Evolutionary conservation across 192 early-diverging fungal species (phyloP).

Genomic region (Coemansia sp.): DNA sequence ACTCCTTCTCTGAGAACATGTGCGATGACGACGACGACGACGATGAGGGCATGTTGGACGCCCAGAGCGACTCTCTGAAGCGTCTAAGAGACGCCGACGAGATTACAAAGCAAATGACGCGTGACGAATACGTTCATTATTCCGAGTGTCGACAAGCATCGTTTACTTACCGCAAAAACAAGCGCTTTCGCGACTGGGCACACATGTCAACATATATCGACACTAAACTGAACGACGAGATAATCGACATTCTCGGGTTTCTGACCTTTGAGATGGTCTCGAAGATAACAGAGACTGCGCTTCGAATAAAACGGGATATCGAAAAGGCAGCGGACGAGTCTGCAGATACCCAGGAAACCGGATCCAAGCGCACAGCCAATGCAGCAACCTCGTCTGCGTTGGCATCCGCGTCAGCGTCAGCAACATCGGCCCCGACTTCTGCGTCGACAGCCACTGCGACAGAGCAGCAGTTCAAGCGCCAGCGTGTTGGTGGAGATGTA

Average conservation of each 20-base stretch:
- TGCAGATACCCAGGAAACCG: conserved; percentile 11
- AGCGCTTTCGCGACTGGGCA: conserved; percentile 94
- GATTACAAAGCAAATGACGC: conserved; percentile 89
- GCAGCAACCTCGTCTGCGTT: conserved; percentile 3
- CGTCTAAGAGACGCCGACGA: conserved; percentile 89
- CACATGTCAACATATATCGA: conserved; percentile 86
- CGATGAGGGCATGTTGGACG: conserved; percentile 88
- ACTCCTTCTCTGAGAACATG: conserved; percentile 73
- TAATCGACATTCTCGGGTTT: conserved; percentile 97
- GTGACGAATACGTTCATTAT: conserved; percentile 99
- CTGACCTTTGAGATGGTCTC: conserved; percentile 94
- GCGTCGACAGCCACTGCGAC: conserved; percentile 6
- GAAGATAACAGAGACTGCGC: conserved; percentile 82
- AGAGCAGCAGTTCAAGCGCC: conserved; percentile 29
- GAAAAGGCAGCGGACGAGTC: conserved; percentile 52
- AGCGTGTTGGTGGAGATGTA: conserved; percentile 23
- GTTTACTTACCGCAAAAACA: conserved; percentile 92
- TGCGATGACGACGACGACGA: conserved; percentile 81
- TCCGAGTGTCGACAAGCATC: conserved; percentile 98
- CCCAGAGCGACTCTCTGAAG: conserved; percentile 79
- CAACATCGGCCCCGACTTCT: conserved; percentile 1
- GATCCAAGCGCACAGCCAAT: conserved; percentile 20
- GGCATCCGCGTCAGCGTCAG: background rate
- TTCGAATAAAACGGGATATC: conserved; percentile 73
- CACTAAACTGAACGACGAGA: conserved; percentile 86